A percentile compares a stretch with the other conserved stretches of the same genome.
Evolutionary conservation across 768 basidiomycete genomes (phyloP).

Genomic region (Coprinopsis marcescibilis): DNA sequence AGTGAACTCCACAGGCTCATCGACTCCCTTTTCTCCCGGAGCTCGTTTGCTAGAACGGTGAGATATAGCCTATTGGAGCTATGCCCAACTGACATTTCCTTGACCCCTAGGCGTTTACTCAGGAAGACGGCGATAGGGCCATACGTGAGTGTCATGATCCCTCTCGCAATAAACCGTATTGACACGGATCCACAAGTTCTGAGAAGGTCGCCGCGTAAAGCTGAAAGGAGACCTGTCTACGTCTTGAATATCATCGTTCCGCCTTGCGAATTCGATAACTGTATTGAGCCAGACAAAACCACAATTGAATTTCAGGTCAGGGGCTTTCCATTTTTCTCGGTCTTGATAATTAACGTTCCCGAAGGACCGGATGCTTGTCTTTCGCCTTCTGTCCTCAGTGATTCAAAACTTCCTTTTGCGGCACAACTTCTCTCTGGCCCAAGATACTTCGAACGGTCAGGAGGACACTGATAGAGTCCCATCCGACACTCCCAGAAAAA

Average conservation of each 20-base stretch:
- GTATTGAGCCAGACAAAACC: slow-evolving; percentile 73
- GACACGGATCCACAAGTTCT: slow-evolving; percentile 31
- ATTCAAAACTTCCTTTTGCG: slow-evolving; percentile 58
- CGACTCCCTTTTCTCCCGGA: slow-evolving; percentile 58
- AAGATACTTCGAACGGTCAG: slow-evolving; percentile 15
- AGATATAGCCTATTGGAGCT: slow-evolving; percentile 16
- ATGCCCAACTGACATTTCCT: not conserved
- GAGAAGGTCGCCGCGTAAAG: slow-evolving; percentile 73
- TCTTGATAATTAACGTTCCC: slow-evolving; percentile 8
- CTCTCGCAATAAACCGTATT: not conserved
- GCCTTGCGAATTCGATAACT: slow-evolving; percentile 63
- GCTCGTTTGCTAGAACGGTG: slow-evolving; percentile 74
- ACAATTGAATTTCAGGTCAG: slow-evolving; percentile 63
- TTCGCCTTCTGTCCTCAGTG: slow-evolving; percentile 49
- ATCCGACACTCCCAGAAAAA: slow-evolving; percentile 38
- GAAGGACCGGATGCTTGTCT: slow-evolving; percentile 56
- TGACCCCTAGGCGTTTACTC: slow-evolving; percentile 40
- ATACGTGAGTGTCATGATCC: slow-evolving; percentile 28
- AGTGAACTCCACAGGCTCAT: slow-evolving; percentile 68
- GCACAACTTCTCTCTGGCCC: slow-evolving; percentile 45
- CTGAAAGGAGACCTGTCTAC: slow-evolving; percentile 76
- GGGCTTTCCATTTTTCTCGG: slow-evolving; percentile 2
- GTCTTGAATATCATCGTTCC: slow-evolving; percentile 73
- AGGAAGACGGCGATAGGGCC: slow-evolving; percentile 51
- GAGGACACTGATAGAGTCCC: slow-evolving; percentile 14